Base-by-base conservation (phyloP, 345 rosid species). In the Salix koriyanagi region DNA sequence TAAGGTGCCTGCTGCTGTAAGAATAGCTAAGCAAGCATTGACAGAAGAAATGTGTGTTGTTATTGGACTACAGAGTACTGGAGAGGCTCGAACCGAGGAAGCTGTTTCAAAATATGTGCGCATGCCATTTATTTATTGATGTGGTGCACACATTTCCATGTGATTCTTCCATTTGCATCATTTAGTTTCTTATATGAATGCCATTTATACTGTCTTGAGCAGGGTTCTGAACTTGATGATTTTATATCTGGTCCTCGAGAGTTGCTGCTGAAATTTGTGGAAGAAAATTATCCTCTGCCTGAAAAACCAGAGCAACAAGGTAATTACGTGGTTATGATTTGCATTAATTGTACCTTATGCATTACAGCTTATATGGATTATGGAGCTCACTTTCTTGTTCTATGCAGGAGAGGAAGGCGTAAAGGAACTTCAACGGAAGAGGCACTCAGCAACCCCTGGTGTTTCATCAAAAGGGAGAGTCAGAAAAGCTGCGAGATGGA, bases 51-150 rank as follows among this genome's bases (percentile, higher is more conserved):
- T 93, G 82, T 96, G 98, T 81, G 99, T 93, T 82, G 99, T 96
- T 75, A 83, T 96, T 81, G 99, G 99, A 80, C 98, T 96, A 67
- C 98, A 93, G 89, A 96, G 99, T 85, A 96, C 99, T 4, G 99
- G 99, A 79, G 99, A 96, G 85, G 99, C 99, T 75, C 88, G 99
- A 70, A 96, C 98, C 52, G 99, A 93, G 87, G 99, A 96, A 89
- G 99, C 99, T 42, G 91, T 96, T 72, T 89, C 96, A 77, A 96
- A 96, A 96, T 96, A 96, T 91, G 99, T 95, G 72, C 3, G 91
- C 85, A 65, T 77, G 78, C 67, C 76, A 66, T 62, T 23, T 65
- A 71, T 54, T 74, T 68, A 72, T 37, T 61, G 39, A 28, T 72
- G 34, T 77, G 76, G 36, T 65, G 65, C 41, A 42, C 73, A n/a